A percentile compares a stretch with the other conserved stretches of the same genome.
These are phyloP conservation scores for Pouteria glomerata DNA, from an alignment of 148 eudicot species.

Conservation along the genomic window DNA sequence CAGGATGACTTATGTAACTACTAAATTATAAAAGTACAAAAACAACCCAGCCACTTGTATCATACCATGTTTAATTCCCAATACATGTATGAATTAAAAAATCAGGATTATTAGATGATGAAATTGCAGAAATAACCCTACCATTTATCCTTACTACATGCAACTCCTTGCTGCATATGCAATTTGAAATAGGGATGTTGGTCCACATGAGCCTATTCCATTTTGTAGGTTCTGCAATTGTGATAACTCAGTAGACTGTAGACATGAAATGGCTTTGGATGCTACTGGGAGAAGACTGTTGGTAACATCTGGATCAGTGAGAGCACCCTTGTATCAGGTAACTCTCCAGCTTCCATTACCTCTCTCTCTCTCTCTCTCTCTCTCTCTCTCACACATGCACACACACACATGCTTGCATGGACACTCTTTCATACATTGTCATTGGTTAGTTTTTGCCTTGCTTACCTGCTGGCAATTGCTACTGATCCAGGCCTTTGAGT, in stretches of 20 bases:
- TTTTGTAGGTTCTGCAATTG: conserved; percentile 49
- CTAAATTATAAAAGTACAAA: too few species aligned
- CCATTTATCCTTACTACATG: too few species aligned
- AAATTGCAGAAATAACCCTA: too few species aligned
- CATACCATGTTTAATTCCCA: too few species aligned
- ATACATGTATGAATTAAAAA: too few species aligned
- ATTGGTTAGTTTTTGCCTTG: conserved; percentile 19
- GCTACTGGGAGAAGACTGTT: conserved; percentile 73
- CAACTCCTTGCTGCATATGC: too few species aligned
- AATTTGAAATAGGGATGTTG: not conserved
- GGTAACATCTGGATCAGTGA: conserved; percentile 76
- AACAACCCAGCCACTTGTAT: too few species aligned
- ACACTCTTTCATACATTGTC: not conserved
- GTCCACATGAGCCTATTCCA: conserved; percentile 5
- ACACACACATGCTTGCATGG: not conserved
- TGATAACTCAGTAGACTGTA: conserved; percentile 27
- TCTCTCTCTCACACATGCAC: conserved; percentile 1
- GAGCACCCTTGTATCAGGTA: conserved; percentile 94
- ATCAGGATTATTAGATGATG: too few species aligned
- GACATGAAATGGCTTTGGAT: conserved; percentile 86
- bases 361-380: too few species aligned
- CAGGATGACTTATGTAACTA: too few species aligned
- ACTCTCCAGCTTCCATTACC: too few species aligned
- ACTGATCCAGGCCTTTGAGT: too few species aligned
- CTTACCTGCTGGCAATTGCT: not conserved